These are phyloP conservation scores for Eimeria praecox DNA, from an alignment of 169 alveolate genomes.

Conservation along the genomic window DNA sequence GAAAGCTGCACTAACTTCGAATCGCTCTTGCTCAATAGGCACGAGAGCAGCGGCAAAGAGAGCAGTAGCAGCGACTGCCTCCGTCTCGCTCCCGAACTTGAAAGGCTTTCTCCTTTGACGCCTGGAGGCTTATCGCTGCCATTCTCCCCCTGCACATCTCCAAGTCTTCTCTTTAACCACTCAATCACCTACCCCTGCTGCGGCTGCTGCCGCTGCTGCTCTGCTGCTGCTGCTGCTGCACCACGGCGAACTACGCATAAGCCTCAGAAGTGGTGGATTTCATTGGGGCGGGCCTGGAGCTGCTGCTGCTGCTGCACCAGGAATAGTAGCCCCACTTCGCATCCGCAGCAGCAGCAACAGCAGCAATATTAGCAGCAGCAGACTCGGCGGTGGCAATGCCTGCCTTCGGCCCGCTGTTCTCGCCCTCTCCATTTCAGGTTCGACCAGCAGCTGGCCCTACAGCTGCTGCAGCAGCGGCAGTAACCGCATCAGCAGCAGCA, in stretches of 20 bases:
- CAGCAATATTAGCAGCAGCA: constrained; percentile 32
- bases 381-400: constrained; percentile 5
- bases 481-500: constrained; percentile 37
- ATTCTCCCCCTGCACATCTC: not conserved
- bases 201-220: constrained; percentile 22
- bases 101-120: not conserved
- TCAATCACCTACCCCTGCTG: not conserved
- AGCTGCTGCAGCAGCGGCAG: constrained; percentile 67
- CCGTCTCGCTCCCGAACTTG: not conserved
- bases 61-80: constrained; percentile 26
- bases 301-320: constrained; percentile 66
- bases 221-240: constrained; percentile 29
- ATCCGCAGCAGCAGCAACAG: constrained; percentile 14
- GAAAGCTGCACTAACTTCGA: not conserved
- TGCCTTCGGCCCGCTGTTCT: not conserved
- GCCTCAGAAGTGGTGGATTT: not conserved
- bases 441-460: constrained; percentile 3
- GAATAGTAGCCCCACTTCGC: not conserved
- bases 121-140: not conserved
- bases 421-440: not conserved
- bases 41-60: constrained; percentile 16
- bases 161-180: not conserved
- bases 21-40: not conserved
- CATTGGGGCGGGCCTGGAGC: constrained; percentile 18
- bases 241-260: not conserved